Evolutionary conservation across 768 basidiomycete species (phyloP).

Genomic region (Mycena vulgaris): DNA sequence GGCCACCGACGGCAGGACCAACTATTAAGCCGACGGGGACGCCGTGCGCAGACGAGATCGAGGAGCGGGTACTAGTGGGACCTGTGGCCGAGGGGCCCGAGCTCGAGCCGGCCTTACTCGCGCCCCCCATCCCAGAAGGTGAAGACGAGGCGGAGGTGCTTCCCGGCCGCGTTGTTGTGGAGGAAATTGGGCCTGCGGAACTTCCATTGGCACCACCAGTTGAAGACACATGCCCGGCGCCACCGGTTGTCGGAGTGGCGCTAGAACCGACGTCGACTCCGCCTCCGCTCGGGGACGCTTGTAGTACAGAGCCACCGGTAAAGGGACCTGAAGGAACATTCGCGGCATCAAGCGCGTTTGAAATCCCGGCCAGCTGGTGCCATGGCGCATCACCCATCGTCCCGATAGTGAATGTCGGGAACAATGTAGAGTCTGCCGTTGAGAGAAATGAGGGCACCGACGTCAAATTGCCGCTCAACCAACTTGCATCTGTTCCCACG

Average conservation of each 20-base stretch:
- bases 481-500: slow-evolving; percentile 11
- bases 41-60: background rate
- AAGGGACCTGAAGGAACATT: slow-evolving; percentile 25
- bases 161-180: no score
- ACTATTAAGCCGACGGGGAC: background rate
- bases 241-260: no score
- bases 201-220: no score
- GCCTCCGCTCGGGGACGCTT: no score
- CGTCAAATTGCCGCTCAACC: slow-evolving; percentile 16
- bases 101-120: background rate
- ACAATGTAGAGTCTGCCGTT: background rate
- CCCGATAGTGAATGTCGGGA: background rate
- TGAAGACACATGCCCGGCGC: no score
- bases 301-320: background rate
- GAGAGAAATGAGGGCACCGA: slow-evolving; percentile 12
- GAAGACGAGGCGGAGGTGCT: no score
- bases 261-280: no score
- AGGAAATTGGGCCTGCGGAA: no score
- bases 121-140: no score
- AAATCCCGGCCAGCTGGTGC: background rate
- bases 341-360: slow-evolving; percentile 22
- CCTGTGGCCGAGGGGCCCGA: background rate
- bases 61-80: no score
- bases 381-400: slow-evolving; percentile 3
- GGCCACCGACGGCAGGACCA: background rate